Evolutionary conservation across 352 stramenopile species (phyloP).

Genomic region (Globisporangium canariense): DNA sequence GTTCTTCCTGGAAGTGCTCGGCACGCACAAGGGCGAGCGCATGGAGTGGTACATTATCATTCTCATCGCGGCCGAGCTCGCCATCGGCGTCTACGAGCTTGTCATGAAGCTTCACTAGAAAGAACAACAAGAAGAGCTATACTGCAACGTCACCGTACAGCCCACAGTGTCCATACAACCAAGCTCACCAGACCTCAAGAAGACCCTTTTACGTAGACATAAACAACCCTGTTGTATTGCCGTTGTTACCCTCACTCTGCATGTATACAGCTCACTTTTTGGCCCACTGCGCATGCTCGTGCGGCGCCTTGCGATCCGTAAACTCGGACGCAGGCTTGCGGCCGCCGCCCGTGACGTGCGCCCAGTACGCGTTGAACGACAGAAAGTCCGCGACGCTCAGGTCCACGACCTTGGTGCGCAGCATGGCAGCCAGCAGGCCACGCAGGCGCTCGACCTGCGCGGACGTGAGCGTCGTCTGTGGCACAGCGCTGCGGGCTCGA

Average conservation of each 20-base stretch:
- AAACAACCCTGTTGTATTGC: neutral
- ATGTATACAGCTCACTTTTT: constrained; percentile 21
- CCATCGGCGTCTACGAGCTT: constrained; percentile 86
- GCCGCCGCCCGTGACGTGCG: constrained; percentile 68
- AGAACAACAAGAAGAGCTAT: too few species aligned
- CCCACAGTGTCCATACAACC: constrained; percentile 2
- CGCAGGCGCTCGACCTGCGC: constrained; percentile 63
- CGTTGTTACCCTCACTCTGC: neutral
- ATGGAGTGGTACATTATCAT: constrained; percentile 99
- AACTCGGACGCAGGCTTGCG: constrained; percentile 67
- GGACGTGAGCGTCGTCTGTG: constrained; percentile 35
- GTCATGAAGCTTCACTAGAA: constrained; percentile 65
- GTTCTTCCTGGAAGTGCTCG: constrained; percentile 98
- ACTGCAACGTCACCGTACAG: neutral
- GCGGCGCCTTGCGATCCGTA: constrained; percentile 78
- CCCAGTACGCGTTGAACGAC: constrained; percentile 84
- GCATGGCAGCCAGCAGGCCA: constrained; percentile 66
- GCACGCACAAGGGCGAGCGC: constrained; percentile 91
- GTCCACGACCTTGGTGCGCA: constrained; percentile 75
- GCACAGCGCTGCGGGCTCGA: constrained; percentile 24
- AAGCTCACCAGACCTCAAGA: constrained; percentile 1
- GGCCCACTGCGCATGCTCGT: constrained; percentile 81
- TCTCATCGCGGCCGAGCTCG: constrained; percentile 93
- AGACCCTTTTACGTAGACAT: neutral
- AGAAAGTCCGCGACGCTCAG: constrained; percentile 66